Evolutionary conservation across 805 yeast species (phyloP).

Genomic region (Pichia californica): DNA sequence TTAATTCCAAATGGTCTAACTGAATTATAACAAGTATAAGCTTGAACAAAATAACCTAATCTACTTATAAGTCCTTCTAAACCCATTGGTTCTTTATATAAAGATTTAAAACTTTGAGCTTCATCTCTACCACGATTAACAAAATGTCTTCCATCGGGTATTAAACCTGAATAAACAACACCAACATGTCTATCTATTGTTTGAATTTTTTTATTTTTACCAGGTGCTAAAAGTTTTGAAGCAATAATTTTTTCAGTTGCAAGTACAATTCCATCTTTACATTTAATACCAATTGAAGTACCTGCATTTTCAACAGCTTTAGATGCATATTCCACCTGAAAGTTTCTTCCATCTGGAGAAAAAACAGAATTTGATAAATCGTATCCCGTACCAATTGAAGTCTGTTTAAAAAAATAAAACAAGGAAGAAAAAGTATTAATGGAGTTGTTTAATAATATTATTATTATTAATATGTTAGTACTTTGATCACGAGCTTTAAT

Average conservation of each 20-base stretch:
- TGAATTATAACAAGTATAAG: constrained; percentile 90
- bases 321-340: constrained; percentile 96
- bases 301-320: constrained; percentile 98
- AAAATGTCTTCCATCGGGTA: constrained; percentile 95
- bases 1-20: constrained; percentile 97
- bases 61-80: constrained; percentile 80
- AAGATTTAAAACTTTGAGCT: constrained; percentile 67
- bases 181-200: constrained; percentile 92
- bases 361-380: constrained; percentile 96
- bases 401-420: constrained; percentile 22
- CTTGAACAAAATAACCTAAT: constrained; percentile 87
- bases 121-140: constrained; percentile 92
- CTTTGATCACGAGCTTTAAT: too few species aligned
- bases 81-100: constrained; percentile 70
- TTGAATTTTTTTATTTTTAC: constrained; percentile 84
- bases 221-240: constrained; percentile 84
- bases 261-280: constrained; percentile 89
- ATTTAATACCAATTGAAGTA: constrained; percentile 88
- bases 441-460: too few species aligned
- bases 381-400: constrained; percentile 98
- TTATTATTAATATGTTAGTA: too few species aligned
- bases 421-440: neutral
- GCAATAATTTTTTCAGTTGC: constrained; percentile 92
- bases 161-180: constrained; percentile 87
- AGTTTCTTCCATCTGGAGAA: constrained; percentile 88